phyloP scores from a whole-genome alignment of 1,284 basidiomycete genomes.

The Lignosus rhinocerotis region DNA sequence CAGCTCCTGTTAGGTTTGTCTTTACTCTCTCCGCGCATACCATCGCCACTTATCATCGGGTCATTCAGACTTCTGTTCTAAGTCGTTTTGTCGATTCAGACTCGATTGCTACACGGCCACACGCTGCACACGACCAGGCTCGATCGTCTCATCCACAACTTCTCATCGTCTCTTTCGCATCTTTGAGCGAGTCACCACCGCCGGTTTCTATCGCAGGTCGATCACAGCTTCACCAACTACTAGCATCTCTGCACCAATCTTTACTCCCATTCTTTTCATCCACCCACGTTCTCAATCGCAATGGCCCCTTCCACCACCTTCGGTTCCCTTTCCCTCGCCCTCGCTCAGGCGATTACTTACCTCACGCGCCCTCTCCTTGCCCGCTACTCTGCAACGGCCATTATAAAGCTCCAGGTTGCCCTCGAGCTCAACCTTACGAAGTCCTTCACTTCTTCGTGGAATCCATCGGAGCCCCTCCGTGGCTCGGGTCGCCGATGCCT shows the following conservation, averaged over 20 bases:
- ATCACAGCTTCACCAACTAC: slow-evolving; percentile 36
- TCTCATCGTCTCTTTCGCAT: slow-evolving; percentile 25
- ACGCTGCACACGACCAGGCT: slow-evolving; percentile 29
- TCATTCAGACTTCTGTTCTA: slow-evolving; percentile 16
- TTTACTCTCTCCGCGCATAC: background rate
- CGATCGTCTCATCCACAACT: slow-evolving; percentile 24
- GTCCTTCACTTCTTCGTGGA: slow-evolving; percentile 67
- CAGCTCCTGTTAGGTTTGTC: slow-evolving; percentile 38
- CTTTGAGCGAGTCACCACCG: slow-evolving; percentile 29
- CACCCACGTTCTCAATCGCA: slow-evolving; percentile 24
- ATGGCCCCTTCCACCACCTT: slow-evolving; percentile 46
- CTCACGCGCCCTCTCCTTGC: slow-evolving; percentile 63
- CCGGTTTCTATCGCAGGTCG: slow-evolving; percentile 64
- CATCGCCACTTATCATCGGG: background rate
- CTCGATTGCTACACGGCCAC: slow-evolving; percentile 33
- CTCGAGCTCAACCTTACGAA: slow-evolving; percentile 72
- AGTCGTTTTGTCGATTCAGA: slow-evolving; percentile 23
- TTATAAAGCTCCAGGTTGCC: slow-evolving; percentile 65
- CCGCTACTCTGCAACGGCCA: slow-evolving; percentile 54
- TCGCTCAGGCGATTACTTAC: slow-evolving; percentile 71
- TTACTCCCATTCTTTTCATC: slow-evolving; percentile 22
- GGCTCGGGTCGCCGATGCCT: slow-evolving; percentile 74
- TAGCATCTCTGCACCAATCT: slow-evolving; percentile 14
- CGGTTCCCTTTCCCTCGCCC: slow-evolving; percentile 60
- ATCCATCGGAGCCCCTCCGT: slow-evolving; percentile 57